Percentiles rank a stretch among this genome's conserved stretches.
These are phyloP conservation scores for Picochlorum sp. DNA, from an alignment of 139 green algal genomes.

Conservation along the genomic window DNA sequence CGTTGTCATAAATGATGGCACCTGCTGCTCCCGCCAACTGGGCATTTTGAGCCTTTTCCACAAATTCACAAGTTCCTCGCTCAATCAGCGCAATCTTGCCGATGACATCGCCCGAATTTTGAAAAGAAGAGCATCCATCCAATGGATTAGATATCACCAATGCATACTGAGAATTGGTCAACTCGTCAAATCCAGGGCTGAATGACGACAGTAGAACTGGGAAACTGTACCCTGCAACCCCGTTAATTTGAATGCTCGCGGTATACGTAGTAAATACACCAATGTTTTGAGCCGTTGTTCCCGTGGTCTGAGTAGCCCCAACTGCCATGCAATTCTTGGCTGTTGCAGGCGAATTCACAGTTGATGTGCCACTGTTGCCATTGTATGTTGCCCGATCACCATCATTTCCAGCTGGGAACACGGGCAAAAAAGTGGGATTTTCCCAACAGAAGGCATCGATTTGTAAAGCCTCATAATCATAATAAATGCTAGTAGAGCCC, in stretches of 20 bases:
- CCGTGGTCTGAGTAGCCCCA: slow-evolving; percentile 52
- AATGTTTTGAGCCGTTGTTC: not conserved
- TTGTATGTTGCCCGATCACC: slow-evolving; percentile 8
- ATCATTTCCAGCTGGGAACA: slow-evolving; percentile 43
- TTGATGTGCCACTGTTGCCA: slow-evolving; percentile 19
- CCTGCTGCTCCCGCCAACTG: slow-evolving; percentile 50
- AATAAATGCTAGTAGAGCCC: slow-evolving; percentile 56
- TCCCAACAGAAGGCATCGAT: slow-evolving; percentile 32
- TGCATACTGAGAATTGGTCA: slow-evolving; percentile 5
- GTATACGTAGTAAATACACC: not conserved
- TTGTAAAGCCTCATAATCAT: slow-evolving; percentile 52
- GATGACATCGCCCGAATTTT: slow-evolving; percentile 14
- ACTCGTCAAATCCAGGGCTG: slow-evolving; percentile 3
- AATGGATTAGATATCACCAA: slow-evolving; percentile 19
- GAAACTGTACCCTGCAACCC: not conserved
- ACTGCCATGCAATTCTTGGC: slow-evolving; percentile 77
- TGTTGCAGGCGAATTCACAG: slow-evolving; percentile 66
- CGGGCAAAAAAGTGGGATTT: slow-evolving; percentile 35
- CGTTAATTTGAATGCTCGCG: not conserved
- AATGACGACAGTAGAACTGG: slow-evolving; percentile 26
- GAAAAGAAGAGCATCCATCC: slow-evolving; percentile 29
- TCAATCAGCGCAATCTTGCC: slow-evolving; percentile 49
- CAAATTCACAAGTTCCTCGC: slow-evolving; percentile 58
- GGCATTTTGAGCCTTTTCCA: slow-evolving; percentile 48
- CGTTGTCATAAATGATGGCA: slow-evolving; percentile 64